Conservation (phyloP, 805 yeast species). For the Ogataea glucozyma region DNA sequence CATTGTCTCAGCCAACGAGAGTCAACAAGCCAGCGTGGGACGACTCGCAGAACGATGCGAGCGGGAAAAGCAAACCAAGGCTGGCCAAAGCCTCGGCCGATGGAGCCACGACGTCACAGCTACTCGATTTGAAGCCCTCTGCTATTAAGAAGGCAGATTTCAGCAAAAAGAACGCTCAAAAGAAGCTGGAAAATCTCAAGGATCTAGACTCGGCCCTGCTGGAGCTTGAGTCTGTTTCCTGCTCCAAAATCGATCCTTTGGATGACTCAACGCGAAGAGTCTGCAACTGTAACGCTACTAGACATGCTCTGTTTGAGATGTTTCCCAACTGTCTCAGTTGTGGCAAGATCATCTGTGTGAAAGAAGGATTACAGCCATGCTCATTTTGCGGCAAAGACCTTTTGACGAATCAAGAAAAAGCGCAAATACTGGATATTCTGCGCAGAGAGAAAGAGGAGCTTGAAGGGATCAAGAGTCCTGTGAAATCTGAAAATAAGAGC, state of each 20-base stretch:
- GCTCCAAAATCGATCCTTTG: constrained; percentile 4
- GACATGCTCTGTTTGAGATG: constrained; percentile 84
- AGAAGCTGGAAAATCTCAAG: constrained; percentile 49
- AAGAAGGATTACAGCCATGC: constrained; percentile 91
- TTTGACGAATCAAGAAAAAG: constrained; percentile 60
- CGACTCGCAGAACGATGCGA: background rate
- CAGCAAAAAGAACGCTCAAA: constrained; percentile 37
- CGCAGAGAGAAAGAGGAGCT: constrained; percentile 52
- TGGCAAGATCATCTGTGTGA: constrained; percentile 88
- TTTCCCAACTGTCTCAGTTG: constrained; percentile 94
- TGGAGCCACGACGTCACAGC: constrained; percentile 48
- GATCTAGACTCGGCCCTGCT: constrained; percentile 52
- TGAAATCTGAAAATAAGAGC: constrained; percentile 17
- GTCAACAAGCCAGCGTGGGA: constrained; percentile 6
- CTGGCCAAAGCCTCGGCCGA: constrained; percentile 17
- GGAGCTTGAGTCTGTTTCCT: constrained; percentile 41
- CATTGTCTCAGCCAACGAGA: constrained; percentile 3
- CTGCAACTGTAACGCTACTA: constrained; percentile 84
- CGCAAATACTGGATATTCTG: constrained; percentile 54
- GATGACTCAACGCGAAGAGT: constrained; percentile 22
- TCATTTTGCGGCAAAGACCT: constrained; percentile 74
- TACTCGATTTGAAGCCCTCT: constrained; percentile 43
- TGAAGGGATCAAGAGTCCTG: constrained; percentile 30
- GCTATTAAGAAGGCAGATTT: constrained; percentile 26
- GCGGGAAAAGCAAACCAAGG: constrained; percentile 8